Evolutionary conservation across 2,329 filamentous ascomycete genomes (phyloP).

Genomic region (Incumbomyces lentus): DNA sequence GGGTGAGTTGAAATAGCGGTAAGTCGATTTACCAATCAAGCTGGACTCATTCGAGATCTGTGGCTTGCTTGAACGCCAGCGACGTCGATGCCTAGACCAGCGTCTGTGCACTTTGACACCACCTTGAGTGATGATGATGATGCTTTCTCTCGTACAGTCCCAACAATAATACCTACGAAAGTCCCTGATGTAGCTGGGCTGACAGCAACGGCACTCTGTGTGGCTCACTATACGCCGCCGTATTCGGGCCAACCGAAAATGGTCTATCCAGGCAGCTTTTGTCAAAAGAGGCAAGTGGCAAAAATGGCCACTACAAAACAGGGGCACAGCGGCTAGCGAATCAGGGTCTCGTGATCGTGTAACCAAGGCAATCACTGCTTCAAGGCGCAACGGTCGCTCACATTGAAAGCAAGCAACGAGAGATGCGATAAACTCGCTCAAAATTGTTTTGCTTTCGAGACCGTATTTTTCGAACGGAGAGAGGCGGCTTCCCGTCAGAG

Average conservation of each 20-base stretch:
- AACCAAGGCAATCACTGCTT: too few relatives aligned
- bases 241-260: neutral
- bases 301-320: neutral
- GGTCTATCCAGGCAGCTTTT: neutral
- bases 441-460: too few relatives aligned
- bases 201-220: too few relatives aligned
- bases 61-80: neutral
- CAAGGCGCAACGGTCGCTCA: too few relatives aligned
- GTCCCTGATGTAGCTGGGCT: neutral
- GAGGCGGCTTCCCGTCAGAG: too few relatives aligned
- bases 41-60: neutral
- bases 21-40: constrained; percentile 11
- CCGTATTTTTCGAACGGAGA: too few relatives aligned
- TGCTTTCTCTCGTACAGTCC: too few relatives aligned
- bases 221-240: too few relatives aligned
- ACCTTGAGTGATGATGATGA: neutral
- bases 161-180: neutral
- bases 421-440: too few relatives aligned
- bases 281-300: neutral
- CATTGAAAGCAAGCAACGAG: too few relatives aligned
- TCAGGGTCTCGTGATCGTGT: neutral
- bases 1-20: constrained; percentile 15
- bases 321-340: neutral
- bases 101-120: neutral
- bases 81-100: constrained; percentile 1